Base-by-base conservation (phyloP, 768 basidiomycete species). In the Cystobasidium tubakii region DNA sequence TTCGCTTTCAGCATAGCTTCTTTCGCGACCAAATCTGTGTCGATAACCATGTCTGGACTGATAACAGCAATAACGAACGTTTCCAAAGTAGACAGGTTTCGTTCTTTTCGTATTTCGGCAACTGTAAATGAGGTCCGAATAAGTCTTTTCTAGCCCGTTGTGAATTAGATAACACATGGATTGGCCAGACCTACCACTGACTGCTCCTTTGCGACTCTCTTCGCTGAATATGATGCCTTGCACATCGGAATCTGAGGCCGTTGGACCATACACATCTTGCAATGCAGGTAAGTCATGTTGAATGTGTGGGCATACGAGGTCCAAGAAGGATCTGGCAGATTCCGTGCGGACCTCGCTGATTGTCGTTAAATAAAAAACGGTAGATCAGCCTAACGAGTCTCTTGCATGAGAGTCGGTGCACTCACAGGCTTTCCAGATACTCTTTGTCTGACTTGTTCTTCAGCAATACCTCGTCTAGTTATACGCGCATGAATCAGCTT, bases 171-270 rank as follows among this genome's bases (percentile, higher is more conserved):
- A 57, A 73, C 36, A 53, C 23, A 57, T 73, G 65, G 62, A 65
- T 46, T 0, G 4, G 23, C 33, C 87, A 25, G 39, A 15, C 88
- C 13, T 62, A 74, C 70, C 60, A 23, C 46, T 83, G 27, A 83
- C 82, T 0, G 88, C 92, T 0, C 96, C 95, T 13, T 84, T 81
- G 0, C 89, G 77, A 0, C 94, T 98, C 82, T 99, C 96, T 78
- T 86, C 86, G 82, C 91, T 93, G 54, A 97, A 90, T 2, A 99
- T 90, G 17, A 99, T 82, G 10, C 88, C 93, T 77, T 96, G 91
- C n/a, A 98, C 86, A 78, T 94, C 85, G 1, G 88, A 85, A 77
- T 97, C 93, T 83, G 85, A 87, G 3, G 85, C 90, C 0, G 96
- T 96, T 15, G 96, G 96, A 1, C 96, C 96, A 78, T 87, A 93